Evolutionary conservation across 495 filamentous ascomycete species (phyloP).

Genomic region (Penicillium waksmanii): DNA sequence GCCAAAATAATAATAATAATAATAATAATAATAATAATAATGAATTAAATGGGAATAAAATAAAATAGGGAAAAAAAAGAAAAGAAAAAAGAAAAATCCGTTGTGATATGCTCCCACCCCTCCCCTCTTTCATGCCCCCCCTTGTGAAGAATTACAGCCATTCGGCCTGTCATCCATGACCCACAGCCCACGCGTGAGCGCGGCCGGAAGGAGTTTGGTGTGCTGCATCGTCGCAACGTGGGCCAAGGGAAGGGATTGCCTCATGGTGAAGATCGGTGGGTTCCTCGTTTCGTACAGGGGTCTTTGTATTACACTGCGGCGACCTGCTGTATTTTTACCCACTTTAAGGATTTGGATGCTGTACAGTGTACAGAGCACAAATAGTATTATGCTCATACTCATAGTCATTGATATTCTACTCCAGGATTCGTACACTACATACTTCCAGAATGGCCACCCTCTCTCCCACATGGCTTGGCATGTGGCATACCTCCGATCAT

Average conservation of each 20-base stretch:
- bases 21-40: constrained; percentile 5
- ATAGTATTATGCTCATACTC: too few relatives aligned
- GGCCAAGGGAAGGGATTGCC: constrained; percentile 42
- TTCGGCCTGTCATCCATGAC: constrained; percentile 47
- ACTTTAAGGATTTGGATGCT: background rate
- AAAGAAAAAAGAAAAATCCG: constrained; percentile 15
- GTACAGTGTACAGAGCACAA: too few relatives aligned
- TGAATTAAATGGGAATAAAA: constrained; percentile 5
- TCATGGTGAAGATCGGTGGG: constrained; percentile 35
- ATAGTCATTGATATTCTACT: too few relatives aligned
- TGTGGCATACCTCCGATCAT: constrained; percentile 4
- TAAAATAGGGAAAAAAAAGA: constrained; percentile 15
- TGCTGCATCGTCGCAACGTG: constrained; percentile 51
- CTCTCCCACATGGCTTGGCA: background rate
- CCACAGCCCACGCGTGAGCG: constrained; percentile 47
- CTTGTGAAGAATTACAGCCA: constrained; percentile 38
- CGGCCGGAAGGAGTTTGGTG: constrained; percentile 44
- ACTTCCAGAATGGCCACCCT: too few relatives aligned
- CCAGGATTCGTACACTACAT: too few relatives aligned
- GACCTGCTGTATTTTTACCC: constrained; percentile 1
- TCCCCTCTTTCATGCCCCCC: constrained; percentile 5
- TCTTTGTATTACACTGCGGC: constrained; percentile 9
- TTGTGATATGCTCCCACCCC: constrained; percentile 5
- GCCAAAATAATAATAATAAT: constrained; percentile 3
- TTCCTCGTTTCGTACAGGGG: constrained; percentile 24